These are phyloP conservation scores for Podaxis carcinomalis DNA, from an alignment of 768 basidiomycete species.

Conservation along the genomic window DNA sequence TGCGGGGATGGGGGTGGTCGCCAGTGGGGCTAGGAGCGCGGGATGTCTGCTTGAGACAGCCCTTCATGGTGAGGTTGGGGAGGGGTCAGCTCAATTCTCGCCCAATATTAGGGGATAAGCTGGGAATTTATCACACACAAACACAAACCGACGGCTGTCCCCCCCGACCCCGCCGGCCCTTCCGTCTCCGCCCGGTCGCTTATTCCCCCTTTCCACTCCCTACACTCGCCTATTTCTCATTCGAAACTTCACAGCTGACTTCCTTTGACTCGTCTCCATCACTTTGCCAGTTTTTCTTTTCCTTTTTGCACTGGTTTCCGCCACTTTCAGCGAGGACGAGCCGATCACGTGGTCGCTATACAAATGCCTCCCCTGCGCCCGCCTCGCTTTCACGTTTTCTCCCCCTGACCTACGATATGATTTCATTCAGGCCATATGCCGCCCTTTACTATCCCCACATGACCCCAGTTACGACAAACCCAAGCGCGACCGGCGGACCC, in stretches of 20 bases:
- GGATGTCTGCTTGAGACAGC: slow-evolving; percentile 30
- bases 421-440: too few species aligned
- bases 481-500: background rate
- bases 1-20: slow-evolving; percentile 24
- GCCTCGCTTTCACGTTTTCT: too few species aligned
- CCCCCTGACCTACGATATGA: too few species aligned
- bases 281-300: background rate
- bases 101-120: background rate
- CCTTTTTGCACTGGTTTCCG: background rate
- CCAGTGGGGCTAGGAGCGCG: slow-evolving; percentile 19
- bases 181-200: slow-evolving; percentile 5
- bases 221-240: background rate
- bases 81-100: background rate
- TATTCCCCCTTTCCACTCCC: background rate
- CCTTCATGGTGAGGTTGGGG: slow-evolving; percentile 27
- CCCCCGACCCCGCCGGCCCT: background rate
- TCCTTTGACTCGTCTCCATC: background rate
- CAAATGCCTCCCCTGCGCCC: too few species aligned
- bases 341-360: too few species aligned
- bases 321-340: background rate
- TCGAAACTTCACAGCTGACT: background rate
- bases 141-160: background rate
- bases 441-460: too few species aligned
- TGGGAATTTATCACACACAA: background rate
- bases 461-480: too few species aligned